Evolutionary conservation across 2,329 filamentous ascomycete species (phyloP), one percentile per base, ranked within the genome.

Genomic region (Tolypocladium tundrense): DNA sequence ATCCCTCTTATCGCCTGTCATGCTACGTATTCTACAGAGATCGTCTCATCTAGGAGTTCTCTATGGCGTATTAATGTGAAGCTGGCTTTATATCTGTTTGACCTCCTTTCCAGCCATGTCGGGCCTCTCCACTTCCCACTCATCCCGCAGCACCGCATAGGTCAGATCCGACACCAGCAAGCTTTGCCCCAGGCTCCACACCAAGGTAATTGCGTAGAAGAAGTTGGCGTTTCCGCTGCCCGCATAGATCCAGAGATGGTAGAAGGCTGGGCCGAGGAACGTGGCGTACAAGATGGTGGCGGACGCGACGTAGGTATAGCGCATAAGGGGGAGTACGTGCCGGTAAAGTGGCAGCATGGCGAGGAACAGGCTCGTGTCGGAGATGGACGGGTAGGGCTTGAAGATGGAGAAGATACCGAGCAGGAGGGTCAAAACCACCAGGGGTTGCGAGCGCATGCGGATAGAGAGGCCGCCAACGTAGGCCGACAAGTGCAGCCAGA

Each of bases 191-290:
- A 99, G 72, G 69, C 91, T 96, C 94, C 94, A 99, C 0, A 99
- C 94, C n/a, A 99, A 77, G 0, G 94, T 99, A 66, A 99, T 97
- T 63, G 94, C 94, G 70, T 99, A 99, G 76, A 99, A 99, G 76
- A 99, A 99, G 71, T 99, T 99, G 59, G 94, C 94, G 67, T 99
- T 99, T 35, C 94, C 94, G 58, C 91, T 96, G 54, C 94, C 94
- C 2, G 94, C 94, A 69, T 97, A 99, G 59, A 99, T 93, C 94
- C 94, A 99, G 6, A 99, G 78, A 69, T 99, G 87, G 71, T 97
- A 96, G 70, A 99, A 99, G 0, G 92, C 91, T 1, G 94, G 94
- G 0, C 94, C 94, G 0, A 99, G 81, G 61, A 96, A 87, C 3
- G 87, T 88, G 31, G 91, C 87, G 72, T 99, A 99, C 11, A 97